Evolutionary conservation across 1,139 yeast species (phyloP), one percentile per base, ranked within the genome.

Genomic region (Saccharomyces pastorianus): DNA sequence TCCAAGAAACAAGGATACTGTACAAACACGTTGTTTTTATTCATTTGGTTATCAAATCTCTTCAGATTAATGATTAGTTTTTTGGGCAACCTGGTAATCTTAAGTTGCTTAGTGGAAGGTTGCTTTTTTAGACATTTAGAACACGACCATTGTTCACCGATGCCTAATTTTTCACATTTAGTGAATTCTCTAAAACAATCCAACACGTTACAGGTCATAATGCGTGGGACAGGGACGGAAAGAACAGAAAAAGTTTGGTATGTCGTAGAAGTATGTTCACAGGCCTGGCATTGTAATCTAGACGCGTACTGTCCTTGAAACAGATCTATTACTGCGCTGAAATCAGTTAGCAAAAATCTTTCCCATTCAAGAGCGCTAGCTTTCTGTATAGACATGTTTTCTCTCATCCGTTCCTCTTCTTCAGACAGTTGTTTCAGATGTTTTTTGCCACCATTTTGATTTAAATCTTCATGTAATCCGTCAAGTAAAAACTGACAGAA

Each of bases 341-440:
- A 85, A 67, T 91, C 90, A 42, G 89, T 79, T 56, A 84, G 84
- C 53, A 88, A 73, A 66, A 89, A 89, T 56, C 95, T 76, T 65
- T 88, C 96, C 98, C 98, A 91, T 68, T 90, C 96, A 51, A 88
- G 83, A 0, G 95, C 82, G 0, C 96, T 84, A 0, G 96, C 97
- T 34, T 86, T 75, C 57, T 96, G 77, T 6, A 89, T 78, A 1
- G 95, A 87, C 65, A 88, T 71, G 17, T 72, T 69, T 66, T 91
- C 97, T 50, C 96, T 75, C n/a, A 79, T 74, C 47, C 76, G 76
- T 64, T 90, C 96, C 61, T 89, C 95, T 53, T 81, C 83, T 13
- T 81, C 82, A 0, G 90, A 83, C 38, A 89, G 75, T 48, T 77
- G 80, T 61, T 76, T 83, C 63, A 76, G 64, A 32, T 81, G 74